phyloP scores from a whole-genome alignment of 345 rosid species.

The Noccaea bulbosa region DNA sequence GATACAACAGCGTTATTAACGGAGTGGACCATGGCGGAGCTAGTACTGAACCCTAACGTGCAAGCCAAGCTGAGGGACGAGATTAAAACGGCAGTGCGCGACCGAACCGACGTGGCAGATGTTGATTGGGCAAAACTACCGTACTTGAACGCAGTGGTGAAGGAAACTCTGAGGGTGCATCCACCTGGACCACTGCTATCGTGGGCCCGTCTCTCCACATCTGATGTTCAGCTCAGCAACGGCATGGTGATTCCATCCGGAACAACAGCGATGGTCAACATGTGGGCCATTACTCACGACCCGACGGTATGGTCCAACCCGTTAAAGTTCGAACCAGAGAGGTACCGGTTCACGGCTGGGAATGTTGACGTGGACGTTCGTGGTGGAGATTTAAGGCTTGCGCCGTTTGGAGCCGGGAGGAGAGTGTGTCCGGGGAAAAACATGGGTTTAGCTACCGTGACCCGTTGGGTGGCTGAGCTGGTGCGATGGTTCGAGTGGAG shows the following conservation, averaged over 20 bases:
- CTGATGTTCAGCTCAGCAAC: conserved; percentile 78
- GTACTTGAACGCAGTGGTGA: conserved; percentile 77
- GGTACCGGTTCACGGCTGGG: conserved; percentile 54
- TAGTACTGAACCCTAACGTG: conserved; percentile 63
- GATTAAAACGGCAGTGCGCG: conserved; percentile 36
- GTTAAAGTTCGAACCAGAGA: conserved; percentile 61
- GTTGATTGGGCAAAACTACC: conserved; percentile 61
- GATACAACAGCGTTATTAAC: conserved; percentile 87
- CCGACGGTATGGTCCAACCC: conserved; percentile 69
- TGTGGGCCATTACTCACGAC: conserved; percentile 97
- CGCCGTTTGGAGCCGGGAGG: conserved; percentile 93
- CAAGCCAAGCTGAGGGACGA: conserved; percentile 62
- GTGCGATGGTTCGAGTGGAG: conserved; percentile 65
- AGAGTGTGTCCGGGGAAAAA: conserved; percentile 90
- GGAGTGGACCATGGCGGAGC: conserved; percentile 91
- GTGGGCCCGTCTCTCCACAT: conserved; percentile 87
- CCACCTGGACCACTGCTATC: conserved; percentile 94
- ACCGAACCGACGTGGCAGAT: conserved; percentile 44
- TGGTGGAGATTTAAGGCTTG: conserved; percentile 73
- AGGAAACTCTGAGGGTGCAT: conserved; percentile 73
- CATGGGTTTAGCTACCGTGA: conserved; percentile 68
- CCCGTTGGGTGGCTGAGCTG: conserved; percentile 80
- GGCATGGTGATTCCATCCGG: conserved; percentile 76
- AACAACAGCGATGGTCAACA: conserved; percentile 95
- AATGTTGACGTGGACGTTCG: conserved; percentile 63